These are phyloP conservation scores for Trichosanthes truncata DNA, from an alignment of 306 rosid species.

Conservation along the genomic window DNA sequence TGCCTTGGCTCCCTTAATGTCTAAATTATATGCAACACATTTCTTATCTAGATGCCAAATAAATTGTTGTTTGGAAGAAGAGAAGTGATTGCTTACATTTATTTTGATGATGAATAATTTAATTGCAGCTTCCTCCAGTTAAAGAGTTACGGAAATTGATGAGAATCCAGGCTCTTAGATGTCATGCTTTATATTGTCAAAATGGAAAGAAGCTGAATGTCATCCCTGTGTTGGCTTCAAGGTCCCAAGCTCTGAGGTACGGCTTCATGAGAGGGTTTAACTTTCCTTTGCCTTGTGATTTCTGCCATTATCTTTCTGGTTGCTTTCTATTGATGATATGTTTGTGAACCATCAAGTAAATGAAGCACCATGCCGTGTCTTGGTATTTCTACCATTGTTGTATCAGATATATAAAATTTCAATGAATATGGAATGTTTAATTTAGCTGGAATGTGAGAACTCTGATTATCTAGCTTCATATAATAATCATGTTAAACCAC, in stretches of 20 bases:
- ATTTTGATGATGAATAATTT: neutral
- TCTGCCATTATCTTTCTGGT: neutral
- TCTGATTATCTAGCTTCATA: neutral
- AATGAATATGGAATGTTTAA: neutral
- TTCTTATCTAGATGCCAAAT: neutral
- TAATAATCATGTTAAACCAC: neutral
- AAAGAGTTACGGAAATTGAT: conserved; percentile 35
- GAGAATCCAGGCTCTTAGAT: conserved; percentile 48
- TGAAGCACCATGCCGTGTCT: neutral
- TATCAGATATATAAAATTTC: neutral
- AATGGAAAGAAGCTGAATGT: conserved; percentile 34
- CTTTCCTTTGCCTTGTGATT: neutral
- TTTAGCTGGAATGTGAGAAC: neutral
- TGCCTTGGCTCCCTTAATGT: neutral
- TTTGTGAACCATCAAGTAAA: neutral
- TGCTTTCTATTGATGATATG: neutral
- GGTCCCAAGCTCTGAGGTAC: conserved; percentile 52
- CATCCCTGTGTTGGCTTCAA: conserved; percentile 43
- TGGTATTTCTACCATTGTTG: neutral
- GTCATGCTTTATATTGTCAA: conserved; percentile 31
- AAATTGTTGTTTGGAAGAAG: neutral
- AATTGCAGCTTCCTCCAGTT: conserved; percentile 33
- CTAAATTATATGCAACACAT: neutral
- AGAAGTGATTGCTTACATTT: neutral
- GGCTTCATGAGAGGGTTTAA: neutral